A percentile compares a stretch with the other conserved stretches of the same genome.
These are phyloP conservation scores for Trypanosoma rangeli DNA, from an alignment of 208 protist species.

Conservation along the genomic window DNA sequence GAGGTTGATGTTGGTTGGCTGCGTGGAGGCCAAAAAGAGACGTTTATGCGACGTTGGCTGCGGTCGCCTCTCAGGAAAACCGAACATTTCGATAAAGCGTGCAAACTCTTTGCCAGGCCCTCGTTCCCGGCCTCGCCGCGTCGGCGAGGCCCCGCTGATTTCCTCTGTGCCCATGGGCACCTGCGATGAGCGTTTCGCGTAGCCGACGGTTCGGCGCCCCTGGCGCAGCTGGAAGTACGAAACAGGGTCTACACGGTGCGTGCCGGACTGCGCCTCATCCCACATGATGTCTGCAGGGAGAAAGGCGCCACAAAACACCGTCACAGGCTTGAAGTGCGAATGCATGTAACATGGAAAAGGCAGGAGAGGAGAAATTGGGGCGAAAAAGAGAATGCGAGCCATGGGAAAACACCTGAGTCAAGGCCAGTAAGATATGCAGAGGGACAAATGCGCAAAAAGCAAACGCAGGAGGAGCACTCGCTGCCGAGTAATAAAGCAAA, in stretches of 20 bases:
- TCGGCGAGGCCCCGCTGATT: background rate
- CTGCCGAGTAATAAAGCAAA: background rate
- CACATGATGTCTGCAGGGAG: conserved; percentile 2
- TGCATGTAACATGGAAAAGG: background rate
- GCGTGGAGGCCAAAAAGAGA: conserved; percentile 2
- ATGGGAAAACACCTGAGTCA: background rate
- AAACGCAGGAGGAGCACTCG: background rate
- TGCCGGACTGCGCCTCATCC: background rate
- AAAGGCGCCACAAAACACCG: background rate
- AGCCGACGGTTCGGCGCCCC: conserved; percentile 17
- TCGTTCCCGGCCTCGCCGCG: conserved; percentile 24
- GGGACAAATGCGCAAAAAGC: background rate
- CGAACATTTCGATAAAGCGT: conserved; percentile 35
- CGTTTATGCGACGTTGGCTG: conserved; percentile 13
- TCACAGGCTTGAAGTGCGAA: too few relatives aligned
- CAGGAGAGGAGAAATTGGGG: background rate
- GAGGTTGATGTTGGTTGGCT: conserved; percentile 2
- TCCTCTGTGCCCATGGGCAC: conserved; percentile 24
- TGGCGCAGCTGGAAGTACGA: conserved; percentile 19
- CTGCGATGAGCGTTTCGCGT: conserved; percentile 15
- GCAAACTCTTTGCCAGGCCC: conserved; percentile 44
- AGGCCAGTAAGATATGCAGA: background rate
- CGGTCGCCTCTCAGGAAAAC: conserved; percentile 36
- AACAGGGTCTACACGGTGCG: conserved; percentile 14
- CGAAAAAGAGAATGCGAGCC: too few relatives aligned